Base-by-base conservation (phyloP, 2,329 filamentous ascomycete species). In the Sarocladiaceae sp. region DNA sequence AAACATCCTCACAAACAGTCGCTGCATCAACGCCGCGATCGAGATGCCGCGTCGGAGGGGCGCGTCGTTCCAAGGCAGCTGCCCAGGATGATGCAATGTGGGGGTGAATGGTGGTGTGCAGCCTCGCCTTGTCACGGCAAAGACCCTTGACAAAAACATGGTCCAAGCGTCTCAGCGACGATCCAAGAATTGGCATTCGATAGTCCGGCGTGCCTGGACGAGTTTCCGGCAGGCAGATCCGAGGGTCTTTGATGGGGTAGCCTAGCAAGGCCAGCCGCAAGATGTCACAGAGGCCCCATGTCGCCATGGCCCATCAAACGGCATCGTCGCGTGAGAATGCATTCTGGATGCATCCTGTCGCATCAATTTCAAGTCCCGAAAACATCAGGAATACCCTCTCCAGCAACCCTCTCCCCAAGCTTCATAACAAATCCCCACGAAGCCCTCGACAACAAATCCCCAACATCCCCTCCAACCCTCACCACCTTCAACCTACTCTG, bases 401-500 rank as follows among this genome's bases (percentile, higher is more conserved):
- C 61, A 5, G 53, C 55, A 13, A 71, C 58, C 42, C 68, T 64
- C 44, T 67, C 63, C 26, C 67, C 66, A 6, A 71, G 56, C 23
- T 64, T 63, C 40, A 64, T 64, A 49, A 70, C 64, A 56, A 71
- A 71, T 51, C 64, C 62, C 69, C 69, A 71, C 2, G 68, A 65
- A 12, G 67, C 68, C 13, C 59, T 62, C 7, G 63, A 66, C 3
- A 69, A 53, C 20, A 61, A 62, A 10, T 64, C 60, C n/a, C 63
- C 63, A 3, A 60, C 51, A 39, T 62, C 52, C n/a, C 37, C 26
- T 44, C 33, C 52, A 22, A 50, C 18, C 18, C 40, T 62, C 15
- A 70, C 52, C 13, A 81, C 62, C 62, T 83, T 83, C 18, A 83
- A 49, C 25, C 77, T 68, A 11, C 66, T 73, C 55, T 80, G 78